Evolutionary conservation across 2,329 filamentous ascomycete species (phyloP).

Genomic region (Elsinoe australis): DNA sequence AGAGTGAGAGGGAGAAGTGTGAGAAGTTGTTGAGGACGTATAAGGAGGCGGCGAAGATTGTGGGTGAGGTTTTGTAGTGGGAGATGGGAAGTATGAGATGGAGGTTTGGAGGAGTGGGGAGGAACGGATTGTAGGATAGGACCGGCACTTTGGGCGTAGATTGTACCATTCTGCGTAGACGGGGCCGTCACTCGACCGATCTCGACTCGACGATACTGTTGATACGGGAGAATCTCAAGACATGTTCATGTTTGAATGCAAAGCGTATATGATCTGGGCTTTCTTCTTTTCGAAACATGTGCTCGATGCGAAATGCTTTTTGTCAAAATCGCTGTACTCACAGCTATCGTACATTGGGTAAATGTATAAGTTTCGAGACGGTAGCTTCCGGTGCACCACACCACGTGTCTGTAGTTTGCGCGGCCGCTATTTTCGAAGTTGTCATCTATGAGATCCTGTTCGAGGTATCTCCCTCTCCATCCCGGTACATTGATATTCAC

Average conservation of each 20-base stretch:
- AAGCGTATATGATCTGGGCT: neutral
- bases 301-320: neutral
- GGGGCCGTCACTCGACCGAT: neutral
- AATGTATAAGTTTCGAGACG: neutral
- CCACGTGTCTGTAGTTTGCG: neutral
- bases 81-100: neutral
- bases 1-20: slow-evolving; percentile 97
- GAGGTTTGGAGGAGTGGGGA: too few species aligned
- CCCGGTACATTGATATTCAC: neutral
- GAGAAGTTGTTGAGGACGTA: slow-evolving; percentile 93
- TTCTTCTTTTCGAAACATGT: too few species aligned
- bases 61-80: slow-evolving; percentile 78
- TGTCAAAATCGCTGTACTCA: slow-evolving; percentile 1
- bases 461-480: neutral
- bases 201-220: slow-evolving; percentile 14
- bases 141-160: slow-evolving; percentile 7
- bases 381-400: neutral
- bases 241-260: slow-evolving; percentile 4
- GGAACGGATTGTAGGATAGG: slow-evolving; percentile 14
- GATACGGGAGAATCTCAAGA: slow-evolving; percentile 14
- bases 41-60: slow-evolving; percentile 95
- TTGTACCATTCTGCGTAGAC: neutral
- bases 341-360: slow-evolving; percentile 13
- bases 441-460: neutral
- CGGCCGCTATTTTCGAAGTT: neutral